Evolutionary conservation across 2,329 filamentous ascomycete species (phyloP), one percentile per base, ranked within the genome.

Genomic region (Aspergillus ibericus): DNA sequence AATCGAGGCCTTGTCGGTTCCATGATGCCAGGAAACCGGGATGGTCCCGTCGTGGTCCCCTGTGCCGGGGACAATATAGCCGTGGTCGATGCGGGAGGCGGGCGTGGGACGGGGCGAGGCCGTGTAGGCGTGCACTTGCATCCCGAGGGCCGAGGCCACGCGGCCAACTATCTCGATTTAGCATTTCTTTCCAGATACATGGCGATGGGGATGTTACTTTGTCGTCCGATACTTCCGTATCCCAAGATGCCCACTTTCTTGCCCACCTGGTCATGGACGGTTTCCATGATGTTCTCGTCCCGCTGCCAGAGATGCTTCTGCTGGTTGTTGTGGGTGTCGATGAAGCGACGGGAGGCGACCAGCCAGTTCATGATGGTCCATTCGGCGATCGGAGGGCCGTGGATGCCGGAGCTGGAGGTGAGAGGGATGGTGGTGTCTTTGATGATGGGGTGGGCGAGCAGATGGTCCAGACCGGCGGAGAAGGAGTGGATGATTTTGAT

Each of bases 71-170:
- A 91, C 85, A 34, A 88, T 83, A 75, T 88, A 93, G 5, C 85
- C 83, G 13, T 76, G 70, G 72, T 93, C 89, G 27, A 75, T 78
- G 46, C 83, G 83, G 1, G 86, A 88, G 55, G 87, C 86, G 0
- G 86, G 82, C 0, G 89, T 91, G 8, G 78, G 72, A n/a, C 88
- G 86, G 0, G 88, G 83, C 25, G 84, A 85, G 0, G 89, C 86
- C 0, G 90, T 93, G 77, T 89, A 92, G 0, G 90, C 90, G 69
- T 92, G 80, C 0, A 93, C 84, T 27, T 85, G 80, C 82, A 91
- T 88, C 16, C 90, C 90, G 66, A 91, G 73, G 2, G 88, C 87
- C 13, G 80, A 80, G 10, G 83, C 83, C 3, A 91, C 81, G 25
- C 79, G 78, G 34, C 79, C 84, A 40, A 83, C 82, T 82, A 36